These are phyloP conservation scores for Ganoderma meredithae DNA, from an alignment of 1,284 basidiomycete species.

Conservation along the genomic window DNA sequence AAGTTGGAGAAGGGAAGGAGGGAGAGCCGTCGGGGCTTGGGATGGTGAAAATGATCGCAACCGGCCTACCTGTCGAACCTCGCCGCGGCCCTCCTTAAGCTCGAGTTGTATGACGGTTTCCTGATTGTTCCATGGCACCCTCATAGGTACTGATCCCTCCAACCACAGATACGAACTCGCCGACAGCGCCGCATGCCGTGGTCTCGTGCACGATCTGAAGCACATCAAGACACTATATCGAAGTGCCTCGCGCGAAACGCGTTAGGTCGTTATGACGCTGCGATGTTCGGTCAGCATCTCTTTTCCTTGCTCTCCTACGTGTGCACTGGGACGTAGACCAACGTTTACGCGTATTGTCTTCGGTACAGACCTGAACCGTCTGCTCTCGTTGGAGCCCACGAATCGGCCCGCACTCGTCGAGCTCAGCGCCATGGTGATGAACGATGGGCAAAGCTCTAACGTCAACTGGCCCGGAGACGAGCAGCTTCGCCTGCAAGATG, in stretches of 20 bases:
- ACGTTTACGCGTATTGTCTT: neutral
- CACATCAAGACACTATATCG: neutral
- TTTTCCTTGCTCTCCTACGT: neutral
- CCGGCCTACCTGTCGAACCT: neutral
- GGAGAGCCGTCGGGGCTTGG: neutral
- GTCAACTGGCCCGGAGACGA: neutral
- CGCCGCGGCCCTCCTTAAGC: neutral
- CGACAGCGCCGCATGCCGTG: neutral
- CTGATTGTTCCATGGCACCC: too few species aligned
- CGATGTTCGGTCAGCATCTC: neutral
- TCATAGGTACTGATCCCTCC: neutral
- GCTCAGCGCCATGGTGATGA: neutral
- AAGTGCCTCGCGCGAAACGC: neutral
- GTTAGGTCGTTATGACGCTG: neutral
- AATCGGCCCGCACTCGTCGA: neutral
- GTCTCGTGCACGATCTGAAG: neutral
- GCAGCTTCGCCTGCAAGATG: neutral
- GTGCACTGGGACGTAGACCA: neutral
- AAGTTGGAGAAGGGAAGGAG: neutral
- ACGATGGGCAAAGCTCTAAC: neutral
- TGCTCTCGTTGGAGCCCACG: neutral
- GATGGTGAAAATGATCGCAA: conserved; percentile 2
- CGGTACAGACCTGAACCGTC: neutral
- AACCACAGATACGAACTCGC: neutral
- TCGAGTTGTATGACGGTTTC: neutral